phyloP scores from a whole-genome alignment of 352 stramenopile species.

The Stephanocyclus meneghinianus region DNA sequence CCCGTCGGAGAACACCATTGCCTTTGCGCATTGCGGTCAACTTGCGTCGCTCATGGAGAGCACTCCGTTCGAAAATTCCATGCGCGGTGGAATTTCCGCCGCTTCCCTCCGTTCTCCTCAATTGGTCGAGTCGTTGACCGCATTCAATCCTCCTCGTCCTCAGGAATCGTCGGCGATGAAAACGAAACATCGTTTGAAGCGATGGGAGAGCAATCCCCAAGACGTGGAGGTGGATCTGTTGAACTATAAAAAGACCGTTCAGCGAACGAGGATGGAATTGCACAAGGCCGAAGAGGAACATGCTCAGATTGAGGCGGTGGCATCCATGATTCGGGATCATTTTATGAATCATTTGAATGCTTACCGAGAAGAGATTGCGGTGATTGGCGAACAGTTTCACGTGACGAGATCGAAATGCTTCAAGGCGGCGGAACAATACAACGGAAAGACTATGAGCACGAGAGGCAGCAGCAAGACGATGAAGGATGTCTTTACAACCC shows the following conservation, averaged over 20 bases:
- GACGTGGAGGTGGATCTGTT: slow-evolving; percentile 73
- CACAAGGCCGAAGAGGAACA: slow-evolving; percentile 57
- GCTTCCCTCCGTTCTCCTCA: slow-evolving; percentile 28
- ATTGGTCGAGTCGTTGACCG: slow-evolving; percentile 65
- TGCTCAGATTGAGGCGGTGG: slow-evolving; percentile 61
- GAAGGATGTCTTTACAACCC: slow-evolving; percentile 60
- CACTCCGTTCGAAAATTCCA: slow-evolving; percentile 20
- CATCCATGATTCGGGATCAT: slow-evolving; percentile 56
- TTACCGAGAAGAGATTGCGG: slow-evolving; percentile 55
- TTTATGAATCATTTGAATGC: slow-evolving; percentile 63
- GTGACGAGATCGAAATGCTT: slow-evolving; percentile 58
- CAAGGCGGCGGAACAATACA: slow-evolving; percentile 54
- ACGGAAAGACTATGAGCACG: slow-evolving; percentile 51
- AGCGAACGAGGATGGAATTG: slow-evolving; percentile 65
- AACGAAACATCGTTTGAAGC: slow-evolving; percentile 71
- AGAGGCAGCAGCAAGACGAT: slow-evolving; percentile 60
- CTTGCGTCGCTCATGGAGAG: slow-evolving; percentile 28
- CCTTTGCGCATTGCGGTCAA: slow-evolving; percentile 27
- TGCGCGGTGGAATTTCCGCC: neutral
- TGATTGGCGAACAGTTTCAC: slow-evolving; percentile 56
- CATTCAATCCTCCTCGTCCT: slow-evolving; percentile 75
- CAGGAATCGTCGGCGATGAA: slow-evolving; percentile 72
- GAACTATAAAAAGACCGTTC: slow-evolving; percentile 75
- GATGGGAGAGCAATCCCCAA: slow-evolving; percentile 73
- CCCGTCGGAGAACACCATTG: slow-evolving; percentile 55